Evolutionary conservation across 1,139 yeast species (phyloP).

Genomic region (Geotrichum phurueaensis): DNA sequence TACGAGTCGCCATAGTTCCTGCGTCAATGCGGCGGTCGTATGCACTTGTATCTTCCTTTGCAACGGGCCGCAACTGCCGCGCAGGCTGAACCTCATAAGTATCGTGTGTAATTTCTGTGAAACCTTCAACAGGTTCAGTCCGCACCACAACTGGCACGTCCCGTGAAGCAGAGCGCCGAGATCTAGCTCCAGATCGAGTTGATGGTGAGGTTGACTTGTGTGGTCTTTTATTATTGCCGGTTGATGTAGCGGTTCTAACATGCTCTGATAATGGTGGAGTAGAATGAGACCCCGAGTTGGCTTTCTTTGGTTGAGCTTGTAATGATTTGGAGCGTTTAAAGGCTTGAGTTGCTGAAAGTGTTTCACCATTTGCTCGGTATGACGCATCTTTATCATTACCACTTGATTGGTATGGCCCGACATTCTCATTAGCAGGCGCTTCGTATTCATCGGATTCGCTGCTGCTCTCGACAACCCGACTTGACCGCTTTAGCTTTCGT

Average conservation of each 20-base stretch:
- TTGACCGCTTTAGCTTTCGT: not conserved
- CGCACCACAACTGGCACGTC: not conserved
- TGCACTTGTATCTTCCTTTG: not conserved
- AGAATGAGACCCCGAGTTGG: not conserved
- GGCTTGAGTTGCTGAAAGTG: not conserved
- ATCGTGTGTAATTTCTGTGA: conserved; percentile 9
- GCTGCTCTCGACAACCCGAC: not conserved
- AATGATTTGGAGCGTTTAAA: not conserved
- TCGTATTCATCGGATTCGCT: not conserved
- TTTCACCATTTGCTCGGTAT: not conserved
- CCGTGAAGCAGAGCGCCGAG: not conserved
- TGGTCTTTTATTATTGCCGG: not conserved
- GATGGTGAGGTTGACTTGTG: not conserved
- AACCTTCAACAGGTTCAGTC: not conserved
- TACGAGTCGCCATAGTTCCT: conserved; percentile 15
- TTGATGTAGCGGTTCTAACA: not conserved
- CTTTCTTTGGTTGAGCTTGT: not conserved
- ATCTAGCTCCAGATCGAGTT: not conserved
- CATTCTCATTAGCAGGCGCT: not conserved
- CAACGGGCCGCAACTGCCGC: not conserved
- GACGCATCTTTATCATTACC: not conserved
- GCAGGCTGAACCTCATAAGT: conserved; percentile 8
- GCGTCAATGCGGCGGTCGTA: conserved; percentile 3
- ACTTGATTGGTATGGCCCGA: not conserved
- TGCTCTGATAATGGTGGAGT: not conserved